Base-by-base conservation (phyloP, 257 asterid species). In the Primulina tabacum region DNA sequence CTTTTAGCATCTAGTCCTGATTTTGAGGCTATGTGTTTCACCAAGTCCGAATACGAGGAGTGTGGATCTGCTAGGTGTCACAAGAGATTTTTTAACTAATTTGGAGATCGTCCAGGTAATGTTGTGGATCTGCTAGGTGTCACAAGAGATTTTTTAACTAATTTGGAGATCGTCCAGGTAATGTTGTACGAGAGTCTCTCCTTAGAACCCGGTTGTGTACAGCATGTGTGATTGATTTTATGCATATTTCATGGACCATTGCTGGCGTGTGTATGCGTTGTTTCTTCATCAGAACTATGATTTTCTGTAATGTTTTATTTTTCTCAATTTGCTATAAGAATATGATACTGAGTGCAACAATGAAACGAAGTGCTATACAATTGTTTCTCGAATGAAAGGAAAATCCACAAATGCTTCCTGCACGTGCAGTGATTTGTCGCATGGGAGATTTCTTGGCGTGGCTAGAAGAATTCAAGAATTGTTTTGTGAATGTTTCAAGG, bases 1-100 rank as follows among this genome's bases (percentile, higher is more conserved):
- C 96, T 93, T 60, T 81, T 93, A 77, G 97, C 96, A 62, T 93
- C 99, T 58, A 90, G 96, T 79, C 96, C 99, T 47, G 97, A 90
- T 75, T 93, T 93, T 83, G 97, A 93, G 69, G 67, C 96, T 64
- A 93, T 87, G 97, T 93, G 96, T 60, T 89, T 93, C 58, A 90
- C 95, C 64, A 93, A 89, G 85, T 89, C 92, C 29, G 97, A 93
- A 71, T 93, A 93, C n/a, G 99, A 93, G 83, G 99, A 43, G 53
- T 12, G 1, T 0, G 53, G 53, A 43, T 43, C 53, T 43, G 17
- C 53, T 0, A 43, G 53, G 53, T 43, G 53, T 43, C 53, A 43
- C 53, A 43, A 43, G 53, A 43, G 53, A 43, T 43, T 43, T 12
- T 43, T 43, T 4, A 43, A 43, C 53, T 43, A 43, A 43, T 43